Evolutionary conservation across 106 monocot genomes (phyloP), one percentile per base, ranked within the genome.

Genomic region (Narthecium ossifragum): DNA sequence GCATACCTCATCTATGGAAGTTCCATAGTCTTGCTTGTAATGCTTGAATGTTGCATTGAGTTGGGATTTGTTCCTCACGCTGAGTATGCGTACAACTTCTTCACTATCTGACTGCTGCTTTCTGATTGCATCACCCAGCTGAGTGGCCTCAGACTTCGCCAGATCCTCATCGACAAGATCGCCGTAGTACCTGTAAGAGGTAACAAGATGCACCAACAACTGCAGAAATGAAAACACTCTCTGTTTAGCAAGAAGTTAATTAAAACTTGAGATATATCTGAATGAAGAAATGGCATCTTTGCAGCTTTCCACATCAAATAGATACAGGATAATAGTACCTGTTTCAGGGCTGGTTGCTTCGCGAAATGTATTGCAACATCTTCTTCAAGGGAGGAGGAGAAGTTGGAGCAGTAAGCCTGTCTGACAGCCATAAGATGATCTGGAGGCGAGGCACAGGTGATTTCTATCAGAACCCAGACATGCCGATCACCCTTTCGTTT

Each of bases 341-440:
- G 51, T 53, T 26, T 68, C 34, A 82, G 51, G 12, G 72, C 65
- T 20, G 68, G 60, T 24, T 69, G 36, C 18, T 57, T 37, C 43
- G 54, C 14, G 17, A 73, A 73, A 36, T 39, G 61, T 20, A 32
- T 57, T 28, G 68, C 79, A 13, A 88, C 62, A 63, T 88, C 82
- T 68, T 88, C 87, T 63, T 88, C 87, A 1, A 88, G 51, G n/a
- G 82, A 88, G 37, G 75, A 48, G 14, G 20, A 25, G 59, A 66
- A 88, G 26, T 73, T 72, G 22, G 66, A 59, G 59, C 82, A 74
- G 52, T 88, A 88, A 23, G 79, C 66, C 54, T 66, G 62, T 45
- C 87, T 75, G 26, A 88, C 82, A 6, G 64, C 78, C 31, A 88
- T 54, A 45, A 88, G 62, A 73, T 88, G 87, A 18, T 82, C 78